Evolutionary conservation across 1,284 basidiomycete genomes (phyloP), one percentile per base, ranked within the genome.

Genomic region (Lentinula novae-zelandiae): DNA sequence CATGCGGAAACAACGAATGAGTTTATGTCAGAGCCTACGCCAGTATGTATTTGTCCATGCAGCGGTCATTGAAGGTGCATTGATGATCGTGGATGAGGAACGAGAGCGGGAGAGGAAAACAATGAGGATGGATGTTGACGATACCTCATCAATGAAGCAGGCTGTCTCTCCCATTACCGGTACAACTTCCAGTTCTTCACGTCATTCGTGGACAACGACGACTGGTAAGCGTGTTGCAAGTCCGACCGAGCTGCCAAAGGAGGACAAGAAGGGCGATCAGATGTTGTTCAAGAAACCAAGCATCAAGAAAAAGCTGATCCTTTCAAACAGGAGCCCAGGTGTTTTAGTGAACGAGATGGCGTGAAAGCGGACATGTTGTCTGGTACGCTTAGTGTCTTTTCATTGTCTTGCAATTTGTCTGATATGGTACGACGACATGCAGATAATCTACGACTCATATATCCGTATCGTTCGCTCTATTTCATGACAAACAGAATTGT

Each of bases 1-100:
- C 68, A 94, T 96, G 90, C 82, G 93, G 53, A 87, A 94, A 70
- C 93, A 96, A 75, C 78, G 93, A 55, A 96, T 96, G 93, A 93
- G 91, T 68, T 73, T 96, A 61, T 94, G 93, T 67, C 93, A 95
- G 78, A 93, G 88, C 69, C 74, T 95, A 68, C 78, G 93, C 62
- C 93, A 96, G 75, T 96, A 94, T 69, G 86, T 95, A 22, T 96
- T 95, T 71, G 90, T 94, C 33, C 92, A 96, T 70, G 86, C 88
- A 38, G 92, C 89, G 15, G 83, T 96, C 63, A 85, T 95, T 59
- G 89, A 93, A 70, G 89, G 92, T 34, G 86, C 89, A 51, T 74
- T 96, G 69, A 80, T 83, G 76, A 81, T 95, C 56, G 77, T 90
- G 51, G 93, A 95, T 67, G 87, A 92, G 69, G 87, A 90, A 74